Evolutionary conservation across 2,329 filamentous ascomycete species (phyloP).

Genomic region (Fusarium tjaetaba): DNA sequence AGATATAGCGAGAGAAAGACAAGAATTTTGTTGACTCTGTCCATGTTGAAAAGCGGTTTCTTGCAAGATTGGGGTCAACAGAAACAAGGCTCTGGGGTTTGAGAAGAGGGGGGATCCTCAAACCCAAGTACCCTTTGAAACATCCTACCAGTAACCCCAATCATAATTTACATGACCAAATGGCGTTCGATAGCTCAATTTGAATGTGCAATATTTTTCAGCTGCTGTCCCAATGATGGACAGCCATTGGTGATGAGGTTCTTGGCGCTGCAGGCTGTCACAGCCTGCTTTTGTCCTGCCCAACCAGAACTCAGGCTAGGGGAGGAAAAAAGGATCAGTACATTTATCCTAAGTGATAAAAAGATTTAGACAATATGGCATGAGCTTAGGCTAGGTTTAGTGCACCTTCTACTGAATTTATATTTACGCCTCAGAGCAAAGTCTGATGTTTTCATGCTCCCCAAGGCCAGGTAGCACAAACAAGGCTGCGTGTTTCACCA

Average conservation of each 20-base stretch:
- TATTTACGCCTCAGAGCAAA: too few relatives aligned
- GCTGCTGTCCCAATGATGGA: background rate
- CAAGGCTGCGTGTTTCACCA: background rate
- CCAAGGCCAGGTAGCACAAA: background rate
- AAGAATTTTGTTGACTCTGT: accelerated
- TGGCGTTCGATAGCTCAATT: background rate
- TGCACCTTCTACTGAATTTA: too few relatives aligned
- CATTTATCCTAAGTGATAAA: too few relatives aligned
- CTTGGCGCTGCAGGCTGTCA: background rate
- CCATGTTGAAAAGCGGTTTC: background rate
- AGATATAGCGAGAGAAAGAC: accelerated
- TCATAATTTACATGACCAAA: accelerated
- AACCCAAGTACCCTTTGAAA: background rate
- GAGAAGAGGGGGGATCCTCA: background rate
- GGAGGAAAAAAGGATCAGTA: background rate
- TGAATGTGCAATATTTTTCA: background rate
- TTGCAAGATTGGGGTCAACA: background rate
- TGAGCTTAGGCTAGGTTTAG: too few relatives aligned
- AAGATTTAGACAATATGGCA: too few relatives aligned
- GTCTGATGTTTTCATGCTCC: too few relatives aligned
- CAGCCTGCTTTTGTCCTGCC: background rate
- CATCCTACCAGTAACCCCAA: background rate
- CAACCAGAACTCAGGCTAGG: accelerated
- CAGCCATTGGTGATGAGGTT: background rate
- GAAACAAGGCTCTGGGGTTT: background rate